A percentile compares a stretch with the other conserved stretches of the same genome.
phyloP scores from a whole-genome alignment of 148 eudicot genomes.

The Gaultheria prostrata region DNA sequence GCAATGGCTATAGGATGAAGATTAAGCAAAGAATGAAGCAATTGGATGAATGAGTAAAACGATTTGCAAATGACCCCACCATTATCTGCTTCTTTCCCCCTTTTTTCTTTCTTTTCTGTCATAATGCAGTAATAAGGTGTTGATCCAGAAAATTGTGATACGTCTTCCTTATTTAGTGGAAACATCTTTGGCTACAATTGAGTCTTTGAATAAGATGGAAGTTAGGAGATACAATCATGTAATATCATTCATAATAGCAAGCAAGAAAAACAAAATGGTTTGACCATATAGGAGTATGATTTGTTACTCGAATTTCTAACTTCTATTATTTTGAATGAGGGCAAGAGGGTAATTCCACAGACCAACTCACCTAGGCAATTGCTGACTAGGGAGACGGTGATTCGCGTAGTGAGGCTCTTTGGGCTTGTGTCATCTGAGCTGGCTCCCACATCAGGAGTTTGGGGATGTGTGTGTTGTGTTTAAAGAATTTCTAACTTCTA shows the following conservation, averaged over 20 bases:
- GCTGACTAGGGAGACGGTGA: too few species aligned
- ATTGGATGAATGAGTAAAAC: not conserved
- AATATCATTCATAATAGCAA: not conserved
- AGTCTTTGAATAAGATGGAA: slow-evolving; percentile 13
- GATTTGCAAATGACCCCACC: slow-evolving; percentile 18
- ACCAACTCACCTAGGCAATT: too few species aligned
- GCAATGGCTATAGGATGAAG: not conserved
- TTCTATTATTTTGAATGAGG: too few species aligned
- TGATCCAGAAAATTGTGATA: slow-evolving; percentile 3
- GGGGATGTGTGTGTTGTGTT: too few species aligned
- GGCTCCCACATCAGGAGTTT: too few species aligned
- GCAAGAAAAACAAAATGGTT: slow-evolving; percentile 14
- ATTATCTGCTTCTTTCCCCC: slow-evolving; percentile 6
- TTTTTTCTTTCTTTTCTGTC: not conserved
- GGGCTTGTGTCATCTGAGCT: too few species aligned
- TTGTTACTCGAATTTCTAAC: not conserved
- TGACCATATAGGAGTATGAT: not conserved
- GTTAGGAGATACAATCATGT: slow-evolving; percentile 5
- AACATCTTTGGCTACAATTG: slow-evolving; percentile 14
- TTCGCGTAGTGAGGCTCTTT: too few species aligned
- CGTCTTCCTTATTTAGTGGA: slow-evolving; percentile 14
- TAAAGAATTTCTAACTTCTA: not conserved
- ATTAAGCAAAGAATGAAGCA: not conserved
- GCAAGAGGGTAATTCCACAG: too few species aligned
- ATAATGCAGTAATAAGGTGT: slow-evolving; percentile 6